These are phyloP conservation scores for Melastoma malabathricum DNA, from an alignment of 345 rosid species.

Conservation along the genomic window DNA sequence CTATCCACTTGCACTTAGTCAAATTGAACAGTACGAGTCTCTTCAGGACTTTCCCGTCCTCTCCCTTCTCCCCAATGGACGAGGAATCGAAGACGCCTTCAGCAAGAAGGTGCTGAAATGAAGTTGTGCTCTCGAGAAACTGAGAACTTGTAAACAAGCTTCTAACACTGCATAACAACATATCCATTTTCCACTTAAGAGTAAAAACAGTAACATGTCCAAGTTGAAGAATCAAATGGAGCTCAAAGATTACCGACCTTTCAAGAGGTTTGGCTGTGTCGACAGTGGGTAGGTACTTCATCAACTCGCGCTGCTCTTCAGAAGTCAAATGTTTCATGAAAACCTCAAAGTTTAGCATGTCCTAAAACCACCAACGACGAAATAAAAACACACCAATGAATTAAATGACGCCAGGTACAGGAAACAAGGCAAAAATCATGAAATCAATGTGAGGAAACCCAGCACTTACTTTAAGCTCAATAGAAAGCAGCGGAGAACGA, in stretches of 20 bases:
- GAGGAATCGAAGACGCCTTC: constrained; percentile 75
- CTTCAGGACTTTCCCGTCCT: constrained; percentile 49
- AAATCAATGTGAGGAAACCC: too few species aligned
- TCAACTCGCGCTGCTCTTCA: constrained; percentile 73
- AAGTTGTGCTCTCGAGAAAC: constrained; percentile 63
- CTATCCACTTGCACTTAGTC: constrained; percentile 63
- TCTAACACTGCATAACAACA: constrained; percentile 38
- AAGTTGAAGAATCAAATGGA: not conserved
- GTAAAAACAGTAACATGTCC: too few species aligned
- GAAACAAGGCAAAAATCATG: too few species aligned
- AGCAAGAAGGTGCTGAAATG: constrained; percentile 57
- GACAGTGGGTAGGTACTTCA: constrained; percentile 51
- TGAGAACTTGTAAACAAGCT: constrained; percentile 72
- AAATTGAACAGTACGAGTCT: constrained; percentile 41
- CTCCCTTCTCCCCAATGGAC: constrained; percentile 34
- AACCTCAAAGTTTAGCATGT: constrained; percentile 66
- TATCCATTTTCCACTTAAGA: too few species aligned
- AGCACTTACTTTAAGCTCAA: constrained; percentile 59
- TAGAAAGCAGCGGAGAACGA: constrained; percentile 53
- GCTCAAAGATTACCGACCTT: constrained; percentile 26
- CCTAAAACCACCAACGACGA: constrained; percentile 27
- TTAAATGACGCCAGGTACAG: too few species aligned
- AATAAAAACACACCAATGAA: constrained; percentile 1
- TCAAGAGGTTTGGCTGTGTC: constrained; percentile 48
- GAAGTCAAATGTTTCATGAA: constrained; percentile 47